phyloP scores from a whole-genome alignment of 2,329 filamentous ascomycete genomes.

The Fusarium setosum region DNA sequence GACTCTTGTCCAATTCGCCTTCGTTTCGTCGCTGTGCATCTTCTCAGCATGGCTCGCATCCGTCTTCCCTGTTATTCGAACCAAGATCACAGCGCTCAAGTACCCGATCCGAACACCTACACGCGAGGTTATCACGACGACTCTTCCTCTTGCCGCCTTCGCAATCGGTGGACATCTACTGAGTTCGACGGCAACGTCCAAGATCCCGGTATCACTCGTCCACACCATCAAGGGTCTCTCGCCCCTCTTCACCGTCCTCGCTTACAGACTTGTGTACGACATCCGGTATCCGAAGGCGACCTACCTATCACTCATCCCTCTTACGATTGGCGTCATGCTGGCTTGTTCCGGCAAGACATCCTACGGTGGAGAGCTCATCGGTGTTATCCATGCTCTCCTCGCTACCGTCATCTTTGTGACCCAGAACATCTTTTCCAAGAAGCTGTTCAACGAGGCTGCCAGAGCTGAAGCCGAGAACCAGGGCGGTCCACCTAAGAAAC shows the following conservation, averaged over 20 bases:
- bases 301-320: constrained; percentile 88
- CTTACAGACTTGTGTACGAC: constrained; percentile 89
- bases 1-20: constrained; percentile 92
- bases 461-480: constrained; percentile 81
- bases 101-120: constrained; percentile 86
- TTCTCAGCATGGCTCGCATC: constrained; percentile 81
- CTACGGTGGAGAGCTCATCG: constrained; percentile 87
- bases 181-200: constrained; percentile 91
- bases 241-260: constrained; percentile 92
- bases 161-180: constrained; percentile 94
- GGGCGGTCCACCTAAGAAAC: constrained; percentile 75
- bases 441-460: constrained; percentile 94
- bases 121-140: constrained; percentile 84
- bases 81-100: constrained; percentile 80
- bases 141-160: constrained; percentile 91
- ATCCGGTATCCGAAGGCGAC: constrained; percentile 89
- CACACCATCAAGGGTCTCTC: constrained; percentile 99
- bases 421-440: constrained; percentile 98
- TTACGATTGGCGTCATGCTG: constrained; percentile 94
- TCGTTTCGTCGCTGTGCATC: constrained; percentile 90
- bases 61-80: constrained; percentile 76
- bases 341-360: constrained; percentile 86
- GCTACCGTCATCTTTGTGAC: constrained; percentile 97
- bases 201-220: constrained; percentile 95
- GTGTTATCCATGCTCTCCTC: constrained; percentile 88